A percentile compares a stretch with the other conserved stretches of the same genome.
These are phyloP conservation scores for Nigrospora osmanthi DNA, from an alignment of 2,329 filamentous ascomycete species.

Conservation along the genomic window DNA sequence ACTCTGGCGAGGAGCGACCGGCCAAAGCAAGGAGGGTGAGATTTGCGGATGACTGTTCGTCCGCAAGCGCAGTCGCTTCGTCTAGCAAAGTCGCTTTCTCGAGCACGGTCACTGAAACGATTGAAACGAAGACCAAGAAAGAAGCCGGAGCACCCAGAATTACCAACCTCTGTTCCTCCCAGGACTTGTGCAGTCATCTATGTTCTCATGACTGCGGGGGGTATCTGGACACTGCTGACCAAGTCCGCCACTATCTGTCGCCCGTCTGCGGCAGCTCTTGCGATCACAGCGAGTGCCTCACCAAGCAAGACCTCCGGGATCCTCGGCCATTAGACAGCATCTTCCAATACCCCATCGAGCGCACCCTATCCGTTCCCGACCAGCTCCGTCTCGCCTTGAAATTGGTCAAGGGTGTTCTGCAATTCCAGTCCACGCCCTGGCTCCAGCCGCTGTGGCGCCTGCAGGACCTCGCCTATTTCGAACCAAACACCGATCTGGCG, in stretches of 20 bases:
- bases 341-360: conserved; percentile 14
- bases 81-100: background rate
- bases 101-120: background rate
- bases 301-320: conserved; percentile 1
- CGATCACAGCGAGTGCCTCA: conserved; percentile 4
- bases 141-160: background rate
- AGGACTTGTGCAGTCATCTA: conserved; percentile 4
- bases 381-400: conserved; percentile 6
- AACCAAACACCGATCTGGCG: conserved; percentile 2
- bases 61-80: too few relatives aligned
- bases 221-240: conserved; percentile 4
- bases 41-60: conserved; percentile 1
- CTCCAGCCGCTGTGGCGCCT: conserved; percentile 4
- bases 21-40: conserved; percentile 1
- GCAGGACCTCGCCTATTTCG: conserved; percentile 8
- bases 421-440: conserved; percentile 10
- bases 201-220: conserved; percentile 1
- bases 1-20: background rate
- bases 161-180: background rate
- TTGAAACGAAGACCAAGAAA: background rate
- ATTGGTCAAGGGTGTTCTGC: conserved; percentile 6
- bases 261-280: conserved; percentile 2
- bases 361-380: conserved; percentile 4
- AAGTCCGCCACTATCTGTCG: conserved; percentile 4
- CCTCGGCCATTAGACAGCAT: conserved; percentile 1